Percentiles rank a stretch among this genome's conserved stretches.
phyloP scores from a whole-genome alignment of 331 rosid species.

The Malus hybrid region DNA sequence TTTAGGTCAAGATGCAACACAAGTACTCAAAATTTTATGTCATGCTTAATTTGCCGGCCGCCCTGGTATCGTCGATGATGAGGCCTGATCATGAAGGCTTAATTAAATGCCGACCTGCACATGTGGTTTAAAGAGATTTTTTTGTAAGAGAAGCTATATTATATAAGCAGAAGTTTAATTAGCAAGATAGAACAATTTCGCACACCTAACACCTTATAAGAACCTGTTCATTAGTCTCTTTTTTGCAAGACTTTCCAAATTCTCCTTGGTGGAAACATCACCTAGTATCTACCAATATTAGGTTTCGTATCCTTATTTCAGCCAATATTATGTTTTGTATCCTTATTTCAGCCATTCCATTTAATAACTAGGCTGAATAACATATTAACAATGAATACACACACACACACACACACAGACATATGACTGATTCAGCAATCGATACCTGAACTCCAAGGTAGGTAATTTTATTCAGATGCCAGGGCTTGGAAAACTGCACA shows the following conservation, averaged over 20 bases:
- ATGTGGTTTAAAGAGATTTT: background rate
- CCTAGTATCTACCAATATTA: background rate
- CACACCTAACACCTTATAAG: conserved; percentile 9
- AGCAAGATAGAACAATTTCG: background rate
- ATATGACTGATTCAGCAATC: too few species aligned
- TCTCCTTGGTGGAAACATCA: conserved; percentile 21
- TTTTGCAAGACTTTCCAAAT: conserved; percentile 25
- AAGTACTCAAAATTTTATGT: too few species aligned
- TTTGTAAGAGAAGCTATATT: background rate
- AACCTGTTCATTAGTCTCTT: conserved; percentile 20
- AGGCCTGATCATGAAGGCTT: background rate
- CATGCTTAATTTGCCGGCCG: background rate
- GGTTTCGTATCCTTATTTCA: too few species aligned
- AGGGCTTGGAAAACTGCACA: too few species aligned
- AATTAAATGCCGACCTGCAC: too few species aligned
- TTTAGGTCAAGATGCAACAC: too few species aligned
- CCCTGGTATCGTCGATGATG: background rate
- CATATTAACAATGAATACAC: too few species aligned
- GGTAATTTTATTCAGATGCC: too few species aligned
- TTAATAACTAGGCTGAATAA: too few species aligned
- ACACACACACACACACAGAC: too few species aligned
- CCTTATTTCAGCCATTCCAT: background rate
- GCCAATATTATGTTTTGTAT: too few species aligned
- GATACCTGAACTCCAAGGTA: too few species aligned
- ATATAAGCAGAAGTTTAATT: background rate